Evolutionary conservation across 1,139 yeast species (phyloP).

Genomic region (Suhomyces bokatorum): DNA sequence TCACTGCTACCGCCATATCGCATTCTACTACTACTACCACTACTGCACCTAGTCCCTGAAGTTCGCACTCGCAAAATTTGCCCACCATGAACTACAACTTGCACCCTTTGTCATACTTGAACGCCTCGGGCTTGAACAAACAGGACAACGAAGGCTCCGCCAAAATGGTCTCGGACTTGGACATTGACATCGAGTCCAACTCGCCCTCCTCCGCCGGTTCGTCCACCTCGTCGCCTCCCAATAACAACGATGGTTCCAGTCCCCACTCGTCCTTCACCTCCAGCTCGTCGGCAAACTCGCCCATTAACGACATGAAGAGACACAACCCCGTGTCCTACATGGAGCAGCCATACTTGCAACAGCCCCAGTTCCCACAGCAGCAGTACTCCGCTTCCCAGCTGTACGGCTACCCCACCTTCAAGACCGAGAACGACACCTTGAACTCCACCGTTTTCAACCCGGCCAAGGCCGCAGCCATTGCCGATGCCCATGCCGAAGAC

Average conservation of each 20-base stretch:
- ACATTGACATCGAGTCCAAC: conserved; percentile 29
- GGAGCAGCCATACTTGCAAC: conserved; percentile 11
- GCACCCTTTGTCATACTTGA: conserved; percentile 48
- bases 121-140: conserved; percentile 30
- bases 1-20: not conserved
- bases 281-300: conserved; percentile 40
- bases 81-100: conserved; percentile 41
- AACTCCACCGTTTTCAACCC: conserved; percentile 7
- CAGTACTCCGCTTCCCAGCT: conserved; percentile 6
- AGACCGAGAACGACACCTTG: conserved; percentile 6
- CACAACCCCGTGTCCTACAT: conserved; percentile 4
- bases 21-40: no score
- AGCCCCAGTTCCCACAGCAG: conserved; percentile 8
- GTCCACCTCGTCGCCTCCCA: conserved; percentile 29
- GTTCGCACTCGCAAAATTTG: not conserved
- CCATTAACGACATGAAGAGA: conserved; percentile 24
- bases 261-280: conserved; percentile 41
- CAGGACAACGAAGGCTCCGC: conserved; percentile 7
- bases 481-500: conserved; percentile 6
- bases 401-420: conserved; percentile 5
- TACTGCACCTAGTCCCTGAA: not conserved
- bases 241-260: conserved; percentile 24
- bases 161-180: conserved; percentile 22
- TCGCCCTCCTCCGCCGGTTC: conserved; percentile 30
- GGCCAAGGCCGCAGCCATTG: conserved; percentile 1